Evolutionary conservation across 352 stramenopile genomes (phyloP).

Genomic region (Globisporangium perplexum): DNA sequence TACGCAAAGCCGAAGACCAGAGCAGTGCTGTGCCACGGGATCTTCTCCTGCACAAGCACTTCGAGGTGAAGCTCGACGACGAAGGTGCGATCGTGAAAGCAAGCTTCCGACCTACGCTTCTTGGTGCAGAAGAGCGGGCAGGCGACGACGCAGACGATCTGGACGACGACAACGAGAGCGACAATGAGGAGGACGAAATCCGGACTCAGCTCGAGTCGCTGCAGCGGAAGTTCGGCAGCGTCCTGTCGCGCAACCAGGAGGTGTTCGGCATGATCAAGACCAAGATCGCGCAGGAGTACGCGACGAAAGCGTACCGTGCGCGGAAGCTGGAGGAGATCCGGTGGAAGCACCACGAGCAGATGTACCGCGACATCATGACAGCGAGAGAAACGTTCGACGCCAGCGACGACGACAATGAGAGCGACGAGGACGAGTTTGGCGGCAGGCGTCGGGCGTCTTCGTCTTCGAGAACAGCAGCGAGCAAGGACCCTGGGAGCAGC

Average conservation of each 20-base stretch:
- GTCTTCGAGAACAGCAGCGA: conserved; percentile 2
- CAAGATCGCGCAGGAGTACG: conserved; percentile 40
- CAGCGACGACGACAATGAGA: conserved; percentile 34
- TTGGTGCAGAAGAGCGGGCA: conserved; percentile 30
- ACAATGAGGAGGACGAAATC: conserved; percentile 39
- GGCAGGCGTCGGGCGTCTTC: background rate
- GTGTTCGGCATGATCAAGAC: conserved; percentile 29
- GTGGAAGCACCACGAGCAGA: conserved; percentile 54
- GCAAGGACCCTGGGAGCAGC: conserved; percentile 17
- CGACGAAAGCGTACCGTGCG: conserved; percentile 39
- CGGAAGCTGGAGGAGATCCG: conserved; percentile 44
- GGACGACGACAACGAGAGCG: conserved; percentile 37
- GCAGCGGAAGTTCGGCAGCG: conserved; percentile 37
- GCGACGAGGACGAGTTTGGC: conserved; percentile 2
- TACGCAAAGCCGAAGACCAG: conserved; percentile 17
- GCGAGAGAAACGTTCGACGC: conserved; percentile 44
- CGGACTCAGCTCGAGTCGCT: conserved; percentile 35
- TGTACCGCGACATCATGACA: conserved; percentile 52
- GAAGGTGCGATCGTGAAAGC: conserved; percentile 31
- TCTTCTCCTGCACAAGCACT: conserved; percentile 52
- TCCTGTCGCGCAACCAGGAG: conserved; percentile 37
- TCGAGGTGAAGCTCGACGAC: conserved; percentile 36
- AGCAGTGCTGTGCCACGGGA: conserved; percentile 15
- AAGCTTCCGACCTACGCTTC: conserved; percentile 28
- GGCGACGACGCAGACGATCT: conserved; percentile 33